A percentile compares a stretch with the other conserved stretches of the same genome.
Conservation (phyloP, 495 filamentous ascomycete genomes). For the Penicillium canescens region DNA sequence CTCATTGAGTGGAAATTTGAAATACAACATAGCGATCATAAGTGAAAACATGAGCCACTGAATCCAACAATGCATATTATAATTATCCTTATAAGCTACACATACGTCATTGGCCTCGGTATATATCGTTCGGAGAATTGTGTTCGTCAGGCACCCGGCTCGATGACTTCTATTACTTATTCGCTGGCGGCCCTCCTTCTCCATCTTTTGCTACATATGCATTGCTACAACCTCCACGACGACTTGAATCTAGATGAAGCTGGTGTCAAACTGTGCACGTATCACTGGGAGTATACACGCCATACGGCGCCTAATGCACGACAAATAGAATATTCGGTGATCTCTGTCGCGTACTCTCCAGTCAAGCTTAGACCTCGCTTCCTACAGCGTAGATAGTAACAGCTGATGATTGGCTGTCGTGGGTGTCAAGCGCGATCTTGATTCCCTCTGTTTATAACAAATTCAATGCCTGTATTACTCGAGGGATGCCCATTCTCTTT, state of each 20-base stretch:
- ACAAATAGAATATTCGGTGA: too few relatives aligned
- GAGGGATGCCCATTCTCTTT: too few relatives aligned
- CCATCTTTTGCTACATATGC: neutral
- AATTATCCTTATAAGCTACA: neutral
- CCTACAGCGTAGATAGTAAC: too few relatives aligned
- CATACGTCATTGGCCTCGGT: neutral
- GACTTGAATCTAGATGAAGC: neutral
- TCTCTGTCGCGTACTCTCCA: too few relatives aligned
- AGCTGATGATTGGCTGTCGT: too few relatives aligned
- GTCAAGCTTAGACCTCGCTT: too few relatives aligned
- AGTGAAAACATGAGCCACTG: too few relatives aligned
- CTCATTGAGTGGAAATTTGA: neutral
- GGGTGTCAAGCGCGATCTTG: too few relatives aligned
- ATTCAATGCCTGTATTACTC: too few relatives aligned
- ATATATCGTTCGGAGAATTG: neutral
- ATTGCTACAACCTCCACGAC: neutral
- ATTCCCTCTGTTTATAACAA: too few relatives aligned
- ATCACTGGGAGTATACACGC: neutral
- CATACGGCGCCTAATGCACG: neutral
- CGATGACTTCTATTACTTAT: neutral
- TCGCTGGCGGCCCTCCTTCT: neutral
- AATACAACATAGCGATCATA: neutral
- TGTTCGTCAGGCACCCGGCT: neutral
- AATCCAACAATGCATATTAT: neutral
- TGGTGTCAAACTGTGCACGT: neutral